These are phyloP conservation scores for Eucalyptus erythrocorys DNA, from an alignment of 345 rosid genomes.

Conservation along the genomic window DNA sequence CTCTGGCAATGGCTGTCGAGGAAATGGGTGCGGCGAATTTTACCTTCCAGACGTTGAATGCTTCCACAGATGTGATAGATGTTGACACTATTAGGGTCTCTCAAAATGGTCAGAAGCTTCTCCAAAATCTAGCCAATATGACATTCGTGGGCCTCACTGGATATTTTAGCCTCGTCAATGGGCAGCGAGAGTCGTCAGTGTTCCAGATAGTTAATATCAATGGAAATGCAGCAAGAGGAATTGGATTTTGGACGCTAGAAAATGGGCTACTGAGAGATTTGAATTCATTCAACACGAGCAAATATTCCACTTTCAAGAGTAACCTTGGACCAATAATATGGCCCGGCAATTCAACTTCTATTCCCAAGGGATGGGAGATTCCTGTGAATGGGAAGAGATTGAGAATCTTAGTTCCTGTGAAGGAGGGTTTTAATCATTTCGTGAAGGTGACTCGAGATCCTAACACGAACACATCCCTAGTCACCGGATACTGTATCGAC, in stretches of 20 bases:
- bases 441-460: not conserved
- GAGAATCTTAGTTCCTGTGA: not conserved
- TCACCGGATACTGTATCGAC: not conserved
- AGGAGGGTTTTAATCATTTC: not conserved
- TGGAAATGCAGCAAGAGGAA: not conserved
- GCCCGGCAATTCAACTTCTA: not conserved
- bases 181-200: not conserved
- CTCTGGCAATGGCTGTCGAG: not conserved
- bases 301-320: not conserved
- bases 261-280: not conserved
- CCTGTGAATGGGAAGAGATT: not conserved
- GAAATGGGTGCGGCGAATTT: not conserved
- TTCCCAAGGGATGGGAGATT: not conserved
- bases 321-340: not conserved
- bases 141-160: not conserved
- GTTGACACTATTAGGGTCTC: not conserved
- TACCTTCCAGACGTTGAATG: not conserved
- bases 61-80: not conserved
- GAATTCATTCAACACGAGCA: not conserved
- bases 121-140: not conserved
- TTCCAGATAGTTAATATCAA: not conserved
- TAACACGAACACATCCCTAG: not conserved
- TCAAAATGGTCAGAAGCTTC: not conserved
- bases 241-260: not conserved
- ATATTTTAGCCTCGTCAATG: not conserved